Percentiles rank a stretch among this genome's conserved stretches.
phyloP scores from a whole-genome alignment of 345 rosid species.

The Salix dunnii region DNA sequence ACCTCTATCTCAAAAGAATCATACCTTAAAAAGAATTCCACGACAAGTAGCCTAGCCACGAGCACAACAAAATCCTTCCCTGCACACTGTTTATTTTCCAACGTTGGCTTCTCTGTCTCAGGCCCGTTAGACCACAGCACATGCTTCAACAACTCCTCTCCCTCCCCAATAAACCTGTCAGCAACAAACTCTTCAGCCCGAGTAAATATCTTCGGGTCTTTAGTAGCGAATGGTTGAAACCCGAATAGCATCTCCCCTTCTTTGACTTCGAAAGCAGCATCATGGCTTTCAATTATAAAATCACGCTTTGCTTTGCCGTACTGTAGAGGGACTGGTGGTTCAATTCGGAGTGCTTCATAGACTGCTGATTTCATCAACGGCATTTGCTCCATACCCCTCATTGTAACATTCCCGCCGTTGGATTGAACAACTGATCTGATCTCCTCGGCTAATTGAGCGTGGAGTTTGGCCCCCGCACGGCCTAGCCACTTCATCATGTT shows the following conservation, averaged over 20 bases:
- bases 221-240: constrained; percentile 83
- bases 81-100: constrained; percentile 73
- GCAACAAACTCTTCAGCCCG: constrained; percentile 69
- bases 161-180: constrained; percentile 73
- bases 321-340: constrained; percentile 78
- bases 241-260: constrained; percentile 80
- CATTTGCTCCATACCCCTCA: constrained; percentile 73
- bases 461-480: constrained; percentile 58
- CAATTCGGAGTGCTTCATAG: constrained; percentile 75
- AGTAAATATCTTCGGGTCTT: constrained; percentile 70
- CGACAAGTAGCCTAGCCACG: constrained; percentile 59
- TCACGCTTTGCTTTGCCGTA: constrained; percentile 71
- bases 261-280: constrained; percentile 63
- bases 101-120: constrained; percentile 58
- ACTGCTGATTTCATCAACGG: constrained; percentile 74
- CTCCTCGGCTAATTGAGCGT: constrained; percentile 62
- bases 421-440: constrained; percentile 59
- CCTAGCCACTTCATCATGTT: constrained; percentile 65
- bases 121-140: constrained; percentile 97
- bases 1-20: constrained; percentile 71
- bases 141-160: constrained; percentile 57
- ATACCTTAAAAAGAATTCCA: constrained; percentile 74
- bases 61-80: constrained; percentile 87
- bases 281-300: constrained; percentile 71
- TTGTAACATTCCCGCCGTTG: constrained; percentile 63